Base-by-base conservation (phyloP, 768 basidiomycete species). In the Daedalea quercina region DNA sequence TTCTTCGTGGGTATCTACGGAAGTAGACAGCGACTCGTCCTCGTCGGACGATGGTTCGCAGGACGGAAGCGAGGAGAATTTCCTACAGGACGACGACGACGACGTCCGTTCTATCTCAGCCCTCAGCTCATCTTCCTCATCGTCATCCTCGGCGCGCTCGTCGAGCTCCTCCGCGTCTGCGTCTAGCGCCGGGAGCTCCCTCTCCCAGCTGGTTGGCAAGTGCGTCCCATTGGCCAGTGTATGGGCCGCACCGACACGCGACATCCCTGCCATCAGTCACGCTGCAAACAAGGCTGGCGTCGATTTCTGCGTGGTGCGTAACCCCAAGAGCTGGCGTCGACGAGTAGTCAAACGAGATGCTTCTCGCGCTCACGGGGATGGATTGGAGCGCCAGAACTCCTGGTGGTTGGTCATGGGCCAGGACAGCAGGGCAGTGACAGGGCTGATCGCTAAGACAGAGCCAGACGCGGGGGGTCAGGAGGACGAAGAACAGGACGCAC, bases 391-490 rank as follows among this genome's bases (percentile, higher is more conserved):
- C 48, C 61, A 62, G 23, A 43, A 54, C 34, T 68, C 69, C 31
- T 69, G 67, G 65, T 69, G 67, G 67, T 47, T 72, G 50, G 63
- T 70, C 31, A 49, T 70, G 51, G 69, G 70, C 13, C 59, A 60
- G 51, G 61, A 66, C 50, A 54, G 54, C 26, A 54, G 49, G 9
- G 58, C 60, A 23, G 72, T 73, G 35, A 47, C 47, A 34, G 58
- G 67, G 22, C 25, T 69, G 31, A 35, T 67, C 2, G 63, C 62
- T 35, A 37, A 62, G 35, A 57, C 64, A 24, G 64, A 68, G 60
- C 51, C 53, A 48, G 40, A 46, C 47, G 42, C 41, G 12, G 2
- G 51, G 51, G 22, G 51, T 58, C 41, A 50, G 54, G 51, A 43
- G 43, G 43, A 25, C 41, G n/a, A 15, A 17, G 55, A 53, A 48